phyloP scores from a whole-genome alignment of 768 basidiomycete genomes.

The Zangia roseola region DNA sequence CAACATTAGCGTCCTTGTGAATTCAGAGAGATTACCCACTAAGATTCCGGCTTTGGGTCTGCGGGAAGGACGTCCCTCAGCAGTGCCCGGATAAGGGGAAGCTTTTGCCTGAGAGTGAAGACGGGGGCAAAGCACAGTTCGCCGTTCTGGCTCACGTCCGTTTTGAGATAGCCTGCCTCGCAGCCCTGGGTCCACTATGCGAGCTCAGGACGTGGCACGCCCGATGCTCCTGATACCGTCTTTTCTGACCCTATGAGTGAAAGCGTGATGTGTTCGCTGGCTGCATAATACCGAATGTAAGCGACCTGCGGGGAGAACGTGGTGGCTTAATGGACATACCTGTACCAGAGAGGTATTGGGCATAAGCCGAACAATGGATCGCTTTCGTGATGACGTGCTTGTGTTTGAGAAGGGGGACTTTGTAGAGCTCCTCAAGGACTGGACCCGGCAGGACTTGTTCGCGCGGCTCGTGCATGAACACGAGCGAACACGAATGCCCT shows the following conservation, averaged over 20 bases:
- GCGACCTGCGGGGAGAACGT: no score
- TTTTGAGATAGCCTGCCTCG: background rate
- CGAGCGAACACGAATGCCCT: constrained; percentile 20
- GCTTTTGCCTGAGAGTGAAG: constrained; percentile 11
- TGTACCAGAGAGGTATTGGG: constrained; percentile 18
- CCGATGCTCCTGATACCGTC: background rate
- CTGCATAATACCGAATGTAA: background rate
- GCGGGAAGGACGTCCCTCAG: constrained; percentile 11
- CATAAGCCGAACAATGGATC: constrained; percentile 24
- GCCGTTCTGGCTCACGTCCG: background rate
- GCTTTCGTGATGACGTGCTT: constrained; percentile 24
- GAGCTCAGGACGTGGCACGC: background rate
- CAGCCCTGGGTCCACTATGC: constrained; percentile 9
- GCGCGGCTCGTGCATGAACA: constrained; percentile 23
- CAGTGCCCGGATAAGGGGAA: constrained; percentile 6
- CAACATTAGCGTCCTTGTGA: no score
- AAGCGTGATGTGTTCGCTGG: constrained; percentile 9
- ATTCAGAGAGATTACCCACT: background rate
- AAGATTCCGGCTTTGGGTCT: constrained; percentile 8
- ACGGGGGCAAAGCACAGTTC: constrained; percentile 4
- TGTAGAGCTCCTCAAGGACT: constrained; percentile 22
- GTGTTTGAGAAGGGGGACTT: constrained; percentile 19
- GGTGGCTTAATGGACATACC: background rate
- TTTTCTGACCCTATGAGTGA: constrained; percentile 5
- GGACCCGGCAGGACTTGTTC: constrained; percentile 2